Evolutionary conservation across 2,329 filamentous ascomycete species (phyloP), one percentile per base, ranked within the genome.

Genomic region (Phaeosphaeriaceae sp.): DNA sequence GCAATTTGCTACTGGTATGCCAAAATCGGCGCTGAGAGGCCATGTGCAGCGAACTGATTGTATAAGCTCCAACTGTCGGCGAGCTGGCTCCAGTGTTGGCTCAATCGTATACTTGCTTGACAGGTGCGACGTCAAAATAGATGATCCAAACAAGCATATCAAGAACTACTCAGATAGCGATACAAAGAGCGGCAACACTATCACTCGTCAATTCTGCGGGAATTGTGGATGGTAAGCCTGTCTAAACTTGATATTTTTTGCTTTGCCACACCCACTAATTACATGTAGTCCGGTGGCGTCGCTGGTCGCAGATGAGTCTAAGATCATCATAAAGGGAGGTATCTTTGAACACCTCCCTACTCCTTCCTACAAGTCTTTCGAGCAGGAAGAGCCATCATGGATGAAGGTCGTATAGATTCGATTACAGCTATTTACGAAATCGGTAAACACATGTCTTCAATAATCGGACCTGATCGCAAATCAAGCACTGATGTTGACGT

Each of bases 1-100:
- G 50, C 51, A 0, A 60, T 76, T 17, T 75, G 73, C 61, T 74
- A 73, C 53, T 76, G 73, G 72, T 74, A 59, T 24, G 49, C 33
- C 22, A 10, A 24, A 20, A 27, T 11, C 15, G 13, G 10, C 22
- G 0, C 17, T 13, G 2, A 17, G 10, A 31, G n/a, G n/a, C n/a
- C 10, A 7, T 19, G 15, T 17, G 10, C 13, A 3, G 5, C 11
- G 45, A 9, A 50, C 44, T 60, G 40, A 58, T 11, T 20, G 15
- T 13, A 2, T 3, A 40, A 76, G 73, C 53, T 58, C 61, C 25
- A 76, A 76, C 40, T 76, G 72, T 49, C 69, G 68, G 33, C 70
- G 73, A 17, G 58, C 69, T 17, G 69, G 73, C 21, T 64, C 63
- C 4, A 53, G 57, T 7, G 33, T 61, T 9, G 71, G 67, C 41